These are phyloP conservation scores for Penicillium sp. DNA, from an alignment of 2,329 filamentous ascomycete species.

Conservation along the genomic window DNA sequence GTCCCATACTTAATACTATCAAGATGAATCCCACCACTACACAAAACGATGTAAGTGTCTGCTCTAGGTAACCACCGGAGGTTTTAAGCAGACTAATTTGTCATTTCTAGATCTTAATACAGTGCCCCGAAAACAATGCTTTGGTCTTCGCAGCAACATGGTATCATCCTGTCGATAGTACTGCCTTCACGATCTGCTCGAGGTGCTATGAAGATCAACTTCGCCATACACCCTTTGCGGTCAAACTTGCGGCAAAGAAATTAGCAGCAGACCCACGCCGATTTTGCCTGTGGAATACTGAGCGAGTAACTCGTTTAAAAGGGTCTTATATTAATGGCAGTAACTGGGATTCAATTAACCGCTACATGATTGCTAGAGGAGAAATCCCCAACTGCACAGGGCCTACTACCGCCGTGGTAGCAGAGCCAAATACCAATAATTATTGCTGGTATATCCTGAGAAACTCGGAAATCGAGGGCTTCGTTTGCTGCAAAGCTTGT, in stretches of 20 bases:
- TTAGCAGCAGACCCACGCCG: background rate
- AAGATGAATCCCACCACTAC: background rate
- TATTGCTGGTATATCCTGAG: conserved; percentile 7
- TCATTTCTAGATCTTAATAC: background rate
- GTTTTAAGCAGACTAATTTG: background rate
- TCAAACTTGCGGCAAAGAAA: background rate
- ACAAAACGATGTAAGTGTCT: background rate
- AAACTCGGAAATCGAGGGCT: conserved; percentile 7
- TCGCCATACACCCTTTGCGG: background rate
- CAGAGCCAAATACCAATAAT: background rate
- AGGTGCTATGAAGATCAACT: background rate
- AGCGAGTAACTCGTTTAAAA: background rate
- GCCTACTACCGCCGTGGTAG: background rate
- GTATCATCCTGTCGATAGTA: background rate
- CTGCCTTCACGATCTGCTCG: background rate
- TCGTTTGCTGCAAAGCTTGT: conserved; percentile 11
- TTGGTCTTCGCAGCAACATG: background rate
- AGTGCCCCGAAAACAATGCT: background rate
- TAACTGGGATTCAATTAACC: conserved; percentile 4
- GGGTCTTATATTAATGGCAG: background rate
- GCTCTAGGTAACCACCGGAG: background rate
- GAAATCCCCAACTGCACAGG: conserved; percentile 8
- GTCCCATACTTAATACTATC: background rate
- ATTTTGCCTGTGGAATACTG: conserved; percentile 8
- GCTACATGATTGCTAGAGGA: conserved; percentile 6